Conservation (phyloP, 2,329 filamentous ascomycete species). For the Ophiostoma himal-ulmi region DNA sequence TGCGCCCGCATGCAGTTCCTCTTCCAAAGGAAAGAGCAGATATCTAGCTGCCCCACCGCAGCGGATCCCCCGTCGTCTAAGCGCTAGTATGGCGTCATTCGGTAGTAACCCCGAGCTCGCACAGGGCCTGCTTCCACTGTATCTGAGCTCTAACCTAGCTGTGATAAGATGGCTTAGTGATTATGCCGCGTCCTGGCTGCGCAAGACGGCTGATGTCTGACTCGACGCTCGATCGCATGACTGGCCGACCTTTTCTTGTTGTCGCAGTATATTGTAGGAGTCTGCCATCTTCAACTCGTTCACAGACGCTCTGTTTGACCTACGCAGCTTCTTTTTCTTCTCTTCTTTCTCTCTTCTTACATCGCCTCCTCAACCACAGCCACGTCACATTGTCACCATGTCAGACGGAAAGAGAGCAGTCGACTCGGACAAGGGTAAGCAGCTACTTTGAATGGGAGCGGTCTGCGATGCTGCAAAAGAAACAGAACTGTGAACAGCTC, state of each 20-base stretch:
- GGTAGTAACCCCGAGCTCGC: conserved; percentile 8
- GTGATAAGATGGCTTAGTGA: not conserved
- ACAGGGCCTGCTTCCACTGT: not conserved
- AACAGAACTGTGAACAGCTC: not conserved
- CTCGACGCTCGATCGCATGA: not conserved
- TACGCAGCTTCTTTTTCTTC: not conserved
- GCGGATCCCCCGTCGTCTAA: conserved; percentile 5
- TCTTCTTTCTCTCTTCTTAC: too few species aligned
- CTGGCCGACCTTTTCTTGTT: not conserved
- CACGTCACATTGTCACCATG: conserved; percentile 25
- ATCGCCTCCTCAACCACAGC: not conserved
- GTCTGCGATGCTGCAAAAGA: not conserved
- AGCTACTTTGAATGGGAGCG: not conserved
- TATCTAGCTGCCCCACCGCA: not conserved
- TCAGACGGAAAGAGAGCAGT: conserved; percentile 33
- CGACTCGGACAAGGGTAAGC: conserved; percentile 32
- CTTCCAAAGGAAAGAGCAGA: not conserved
- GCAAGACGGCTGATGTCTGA: not conserved
- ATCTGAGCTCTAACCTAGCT: not conserved
- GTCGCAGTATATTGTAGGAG: not conserved
- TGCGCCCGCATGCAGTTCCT: not conserved
- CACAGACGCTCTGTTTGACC: not conserved
- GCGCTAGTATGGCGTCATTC: conserved; percentile 24
- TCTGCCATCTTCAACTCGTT: not conserved
- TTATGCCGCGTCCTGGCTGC: not conserved